Evolutionary conservation across 2,329 filamentous ascomycete genomes (phyloP), one percentile per base, ranked within the genome.

Genomic region (Fusarium veterinarium): DNA sequence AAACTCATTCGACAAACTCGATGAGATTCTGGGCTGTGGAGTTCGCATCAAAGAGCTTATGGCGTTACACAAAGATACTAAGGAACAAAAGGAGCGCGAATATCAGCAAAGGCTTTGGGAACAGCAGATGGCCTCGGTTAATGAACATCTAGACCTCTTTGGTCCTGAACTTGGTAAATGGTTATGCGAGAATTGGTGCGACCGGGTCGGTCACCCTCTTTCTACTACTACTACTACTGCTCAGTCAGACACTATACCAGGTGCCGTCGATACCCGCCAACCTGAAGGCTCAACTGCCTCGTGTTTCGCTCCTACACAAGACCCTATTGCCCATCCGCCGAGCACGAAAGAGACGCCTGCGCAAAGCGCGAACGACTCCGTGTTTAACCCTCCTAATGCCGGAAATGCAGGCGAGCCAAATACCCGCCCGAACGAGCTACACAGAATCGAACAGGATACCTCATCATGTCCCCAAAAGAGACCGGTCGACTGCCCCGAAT

Each of bases 261-360:
- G 1, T 20, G 2, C 4, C 17, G 7, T 41, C 38, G 28, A 56
- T 10, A 14, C 52, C 9, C 28, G 33, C 0, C 28, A n/a, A 16
- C 3, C 8, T 1, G 19, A 40, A 4, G 7, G 5, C 4, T 30
- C 19, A 30, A 6, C 25, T 17, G 7, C 25, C 0, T 16, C 35
- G 4, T 1, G 23, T 3, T 28, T 6, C 0, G 2, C 23, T 38
- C 13, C 6, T 6, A 38, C 5, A 3, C 48, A 10, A 16, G 48
- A 33, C n/a, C 8, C 10, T 25, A 3, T 10, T 2, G 1, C 7
- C 48, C 33, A 17, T 9, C 23, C n/a, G n/a, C 23, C 46, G 25
- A 10, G 17, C 16, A 23, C 11, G 16, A 12, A 14, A 12, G 41
- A 42, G 8, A 11, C n/a, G 17, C n/a, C 41, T 4, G 13, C 41